A percentile compares a stretch with the other conserved stretches of the same genome.
Conservation (phyloP, 768 basidiomycete species). For the Suillus placidus region DNA sequence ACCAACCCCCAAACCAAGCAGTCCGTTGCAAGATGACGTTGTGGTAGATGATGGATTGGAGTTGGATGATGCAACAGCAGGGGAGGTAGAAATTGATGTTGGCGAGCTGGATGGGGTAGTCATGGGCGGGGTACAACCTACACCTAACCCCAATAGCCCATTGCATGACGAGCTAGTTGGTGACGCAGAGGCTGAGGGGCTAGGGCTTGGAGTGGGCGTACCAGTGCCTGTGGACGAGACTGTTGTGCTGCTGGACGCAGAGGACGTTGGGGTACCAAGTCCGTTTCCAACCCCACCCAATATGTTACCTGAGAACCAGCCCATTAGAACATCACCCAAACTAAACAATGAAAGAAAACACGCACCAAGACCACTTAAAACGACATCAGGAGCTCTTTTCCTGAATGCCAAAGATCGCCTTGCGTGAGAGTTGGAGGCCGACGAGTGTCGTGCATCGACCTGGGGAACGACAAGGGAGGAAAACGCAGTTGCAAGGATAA, state of each 20-base stretch:
- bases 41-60: not conserved
- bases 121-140: constrained; percentile 10
- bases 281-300: not conserved
- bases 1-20: constrained; percentile 23
- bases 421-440: constrained; percentile 38
- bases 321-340: not conserved
- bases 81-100: not conserved
- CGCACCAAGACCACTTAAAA: constrained; percentile 16
- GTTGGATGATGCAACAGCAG: constrained; percentile 1
- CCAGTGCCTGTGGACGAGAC: constrained; percentile 8
- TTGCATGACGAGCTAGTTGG: constrained; percentile 6
- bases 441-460: constrained; percentile 43
- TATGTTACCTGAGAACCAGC: not conserved
- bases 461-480: constrained; percentile 24
- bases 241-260: constrained; percentile 11
- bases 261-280: constrained; percentile 16
- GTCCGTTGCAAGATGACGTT: constrained; percentile 15
- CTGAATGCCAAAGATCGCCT: constrained; percentile 32
- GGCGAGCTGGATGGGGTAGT: constrained; percentile 1
- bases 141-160: constrained; percentile 13
- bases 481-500: constrained; percentile 33
- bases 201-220: constrained; percentile 4
- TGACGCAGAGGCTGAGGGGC: constrained; percentile 1
- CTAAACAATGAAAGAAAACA: constrained; percentile 17
- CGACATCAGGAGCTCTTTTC: constrained; percentile 23